Evolutionary conservation across 2,329 filamentous ascomycete genomes (phyloP), one percentile per base, ranked within the genome.

Genomic region (Apiospora sp.): DNA sequence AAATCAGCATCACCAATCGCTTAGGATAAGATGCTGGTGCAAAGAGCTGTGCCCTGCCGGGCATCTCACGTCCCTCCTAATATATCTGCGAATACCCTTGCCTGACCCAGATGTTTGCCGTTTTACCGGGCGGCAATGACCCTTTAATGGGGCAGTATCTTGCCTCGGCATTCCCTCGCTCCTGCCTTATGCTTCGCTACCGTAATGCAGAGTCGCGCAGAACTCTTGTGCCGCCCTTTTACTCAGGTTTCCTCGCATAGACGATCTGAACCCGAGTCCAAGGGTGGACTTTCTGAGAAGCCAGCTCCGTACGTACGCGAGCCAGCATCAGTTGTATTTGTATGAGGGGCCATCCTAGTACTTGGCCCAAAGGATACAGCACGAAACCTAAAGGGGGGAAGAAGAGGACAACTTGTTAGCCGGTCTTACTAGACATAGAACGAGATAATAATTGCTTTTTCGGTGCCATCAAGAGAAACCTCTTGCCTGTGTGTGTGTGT

Each of bases 281-380:
- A 27, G 51, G 69, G n/a, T 61, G 49, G 4, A 71, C 34, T n/a
- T 30, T 71, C 4, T 24, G 30, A n/a, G 49, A 71, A 37, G 51
- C 22, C 13, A 71, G 41, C 30, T 71, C 69, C 41, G 43, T 44
- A 22, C 71, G 71, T 43, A 72, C 34, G 7, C 41, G 37, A 41
- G 61, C 41, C 19, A 72, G 61, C 43, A 72, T n/a, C 13, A 72
- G 34, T 44, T 72, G 71, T 27, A 72, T 67, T 30, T 58, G 61
- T 48, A 46, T 34, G 16, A 69, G 71, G n/a, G 61, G 24, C 71
- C 71, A 72, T 34, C 49, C 67, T 14, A 72, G 61, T 22, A 68
- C 13, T 1, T 72, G 71, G 34, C 24, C 49, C 10, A 72, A 22
- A 6, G 67, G 64, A 48, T 72, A 72, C 4, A 72, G 34, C 2